These are phyloP conservation scores for Zygosaccharomyces kombuchaensis DNA, from an alignment of 805 yeast species.

Conservation along the genomic window DNA sequence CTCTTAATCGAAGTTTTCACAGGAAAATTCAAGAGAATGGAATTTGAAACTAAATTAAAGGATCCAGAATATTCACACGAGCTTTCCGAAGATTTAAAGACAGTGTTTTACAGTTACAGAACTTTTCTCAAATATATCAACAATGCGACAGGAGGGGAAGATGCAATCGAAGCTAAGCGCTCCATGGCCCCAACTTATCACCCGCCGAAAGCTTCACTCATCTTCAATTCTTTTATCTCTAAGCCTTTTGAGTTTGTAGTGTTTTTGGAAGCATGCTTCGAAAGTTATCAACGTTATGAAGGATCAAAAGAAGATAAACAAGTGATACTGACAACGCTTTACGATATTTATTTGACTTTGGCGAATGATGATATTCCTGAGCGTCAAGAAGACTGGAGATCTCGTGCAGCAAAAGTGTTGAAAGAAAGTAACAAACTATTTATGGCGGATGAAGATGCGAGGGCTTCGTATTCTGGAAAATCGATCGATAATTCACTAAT, in stretches of 20 bases:
- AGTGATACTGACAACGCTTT: conserved; percentile 71
- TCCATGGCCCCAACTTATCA: conserved; percentile 60
- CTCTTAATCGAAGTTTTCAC: conserved; percentile 84
- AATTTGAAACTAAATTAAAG: conserved; percentile 12
- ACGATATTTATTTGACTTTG: conserved; percentile 71
- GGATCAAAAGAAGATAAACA: conserved; percentile 63
- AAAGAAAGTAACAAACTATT: conserved; percentile 44
- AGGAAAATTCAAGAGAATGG: conserved; percentile 62
- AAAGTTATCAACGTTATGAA: conserved; percentile 69
- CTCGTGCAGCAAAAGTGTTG: conserved; percentile 56
- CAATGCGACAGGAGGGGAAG: conserved; percentile 24
- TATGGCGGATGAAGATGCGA: conserved; percentile 9
- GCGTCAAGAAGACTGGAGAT: conserved; percentile 52
- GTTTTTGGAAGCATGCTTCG: conserved; percentile 86
- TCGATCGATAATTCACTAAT: conserved; percentile 30
- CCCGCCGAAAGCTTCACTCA: conserved; percentile 86
- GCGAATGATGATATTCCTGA: conserved; percentile 40
- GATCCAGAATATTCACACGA: conserved; percentile 3
- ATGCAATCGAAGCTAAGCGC: conserved; percentile 2
- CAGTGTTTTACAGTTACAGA: conserved; percentile 49
- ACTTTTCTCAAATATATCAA: conserved; percentile 55
- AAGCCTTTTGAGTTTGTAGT: conserved; percentile 86
- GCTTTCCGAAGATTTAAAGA: conserved; percentile 16
- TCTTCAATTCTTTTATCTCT: conserved; percentile 81
- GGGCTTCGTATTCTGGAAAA: conserved; percentile 7